Base-by-base conservation (phyloP, 805 yeast genomes). In the Kodamaea kaohsiungensis region DNA sequence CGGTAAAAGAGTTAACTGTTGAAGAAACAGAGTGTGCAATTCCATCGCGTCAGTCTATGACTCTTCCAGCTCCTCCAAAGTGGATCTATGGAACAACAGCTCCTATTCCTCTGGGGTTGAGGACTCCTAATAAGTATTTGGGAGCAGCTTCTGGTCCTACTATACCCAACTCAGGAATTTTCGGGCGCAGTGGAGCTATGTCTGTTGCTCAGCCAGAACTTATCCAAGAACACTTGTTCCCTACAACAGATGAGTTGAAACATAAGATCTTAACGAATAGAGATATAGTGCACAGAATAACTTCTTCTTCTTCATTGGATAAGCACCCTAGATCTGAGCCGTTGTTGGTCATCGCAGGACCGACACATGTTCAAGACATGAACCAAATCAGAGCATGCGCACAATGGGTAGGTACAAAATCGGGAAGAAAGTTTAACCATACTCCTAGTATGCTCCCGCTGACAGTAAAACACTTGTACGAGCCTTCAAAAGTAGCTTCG, bases 191-290 rank as follows among this genome's bases (percentile, higher is more conserved):
- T n/a, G 77, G 77, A 8, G 69, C 70, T 19, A 65, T 68, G 40
- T 68, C 75, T 1, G 67, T 76, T 18, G 73, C 78, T 2, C 78
- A 72, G 56, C 81, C 82, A 0, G 80, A 76, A 54, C 73, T 77
- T 7, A 64, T 76, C 7, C 81, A 77, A 53, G 69, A 70, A 48
- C 67, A 67, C 46, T 55, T 78, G 30, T 71, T 65, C 48, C 81
- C 81, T 2, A 63, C 69, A 3, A 59, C 71, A 30, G 66, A 65
- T 9, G 48, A 49, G 1, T 57, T 72, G 17, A 61, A 68, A 35
- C 37, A 54, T 9, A 69, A 71, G 52, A 69, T 77, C 5, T 59
- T 71, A 12, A 9, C 35, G 10, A 30, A 30, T 30, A 30, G 35
- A 30, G 35, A 30, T 5, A 12, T 30, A 12, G 13, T 30, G 10